Percentiles rank a stretch among this genome's conserved stretches.
These are phyloP conservation scores for Psilocybe cyanescens DNA, from an alignment of 768 basidiomycete genomes.

Conservation along the genomic window DNA sequence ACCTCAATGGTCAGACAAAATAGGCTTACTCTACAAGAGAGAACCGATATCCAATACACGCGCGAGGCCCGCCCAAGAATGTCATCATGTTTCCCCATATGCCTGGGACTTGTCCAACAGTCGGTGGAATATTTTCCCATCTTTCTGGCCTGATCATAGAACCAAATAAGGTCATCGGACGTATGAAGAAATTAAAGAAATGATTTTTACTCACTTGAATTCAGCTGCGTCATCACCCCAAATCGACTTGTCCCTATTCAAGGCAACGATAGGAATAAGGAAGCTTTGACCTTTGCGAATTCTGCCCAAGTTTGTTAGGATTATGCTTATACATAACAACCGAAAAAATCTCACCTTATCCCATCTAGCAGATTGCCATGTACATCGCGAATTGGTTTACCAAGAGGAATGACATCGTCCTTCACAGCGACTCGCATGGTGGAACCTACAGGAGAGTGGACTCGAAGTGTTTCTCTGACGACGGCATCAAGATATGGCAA, in stretches of 20 bases:
- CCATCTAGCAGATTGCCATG: constrained; percentile 42
- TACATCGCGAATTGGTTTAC: constrained; percentile 45
- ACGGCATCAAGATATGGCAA: constrained; percentile 75
- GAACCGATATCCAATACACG: constrained; percentile 73
- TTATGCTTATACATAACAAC: not conserved
- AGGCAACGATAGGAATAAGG: constrained; percentile 50
- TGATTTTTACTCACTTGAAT: constrained; percentile 48
- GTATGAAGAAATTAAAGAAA: not conserved
- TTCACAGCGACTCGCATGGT: constrained; percentile 48
- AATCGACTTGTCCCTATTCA: constrained; percentile 55
- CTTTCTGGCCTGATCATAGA: constrained; percentile 60
- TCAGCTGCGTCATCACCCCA: constrained; percentile 70
- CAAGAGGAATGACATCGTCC: constrained; percentile 58
- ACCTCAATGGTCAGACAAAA: not conserved
- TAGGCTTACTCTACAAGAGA: constrained; percentile 56
- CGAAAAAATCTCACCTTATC: constrained; percentile 28
- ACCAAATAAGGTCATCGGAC: not conserved
- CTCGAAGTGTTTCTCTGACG: constrained; percentile 60
- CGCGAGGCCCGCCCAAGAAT: constrained; percentile 66
- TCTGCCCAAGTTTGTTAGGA: constrained; percentile 14
- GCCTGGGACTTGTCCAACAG: constrained; percentile 51
- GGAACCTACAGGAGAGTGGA: constrained; percentile 53
- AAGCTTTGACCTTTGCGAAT: constrained; percentile 49
- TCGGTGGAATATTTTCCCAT: constrained; percentile 55
- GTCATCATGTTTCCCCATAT: constrained; percentile 63